These are phyloP conservation scores for Pulveroboletus sp. DNA, from an alignment of 768 basidiomycete genomes.

Conservation along the genomic window DNA sequence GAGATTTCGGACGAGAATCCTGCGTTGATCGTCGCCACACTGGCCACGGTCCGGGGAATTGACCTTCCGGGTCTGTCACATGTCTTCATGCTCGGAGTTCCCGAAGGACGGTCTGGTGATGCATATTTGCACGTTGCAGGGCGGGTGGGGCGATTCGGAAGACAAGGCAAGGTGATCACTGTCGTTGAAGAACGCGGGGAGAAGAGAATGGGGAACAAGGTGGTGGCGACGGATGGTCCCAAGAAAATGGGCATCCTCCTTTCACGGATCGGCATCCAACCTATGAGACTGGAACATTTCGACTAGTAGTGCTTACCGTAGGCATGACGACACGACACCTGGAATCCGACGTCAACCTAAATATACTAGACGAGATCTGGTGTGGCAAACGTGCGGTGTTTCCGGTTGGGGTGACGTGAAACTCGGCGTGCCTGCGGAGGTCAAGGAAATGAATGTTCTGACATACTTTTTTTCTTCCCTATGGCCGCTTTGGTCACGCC, in stretches of 20 bases:
- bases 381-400: neutral
- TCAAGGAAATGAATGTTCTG: conserved; percentile 2
- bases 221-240: conserved; percentile 31
- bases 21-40: conserved; percentile 61
- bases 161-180: conserved; percentile 61
- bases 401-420: neutral
- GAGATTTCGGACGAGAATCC: conserved; percentile 45
- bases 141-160: conserved; percentile 70
- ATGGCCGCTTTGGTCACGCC: conserved; percentile 1
- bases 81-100: conserved; percentile 68
- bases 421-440: conserved; percentile 19
- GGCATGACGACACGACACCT: conserved; percentile 9
- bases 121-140: conserved; percentile 69
- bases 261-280: conserved; percentile 39
- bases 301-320: conserved; percentile 28
- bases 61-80: conserved; percentile 70
- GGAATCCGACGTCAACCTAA: neutral
- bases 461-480: conserved; percentile 1
- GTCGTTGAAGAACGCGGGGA: conserved; percentile 44
- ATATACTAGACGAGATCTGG: neutral
- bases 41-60: conserved; percentile 67
- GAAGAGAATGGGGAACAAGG: conserved; percentile 28
- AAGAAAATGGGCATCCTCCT: conserved; percentile 44
- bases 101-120: conserved; percentile 49
- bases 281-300: conserved; percentile 52